Evolutionary conservation across 2,329 filamentous ascomycete species (phyloP).

Genomic region (Elsinoe arachidis): DNA sequence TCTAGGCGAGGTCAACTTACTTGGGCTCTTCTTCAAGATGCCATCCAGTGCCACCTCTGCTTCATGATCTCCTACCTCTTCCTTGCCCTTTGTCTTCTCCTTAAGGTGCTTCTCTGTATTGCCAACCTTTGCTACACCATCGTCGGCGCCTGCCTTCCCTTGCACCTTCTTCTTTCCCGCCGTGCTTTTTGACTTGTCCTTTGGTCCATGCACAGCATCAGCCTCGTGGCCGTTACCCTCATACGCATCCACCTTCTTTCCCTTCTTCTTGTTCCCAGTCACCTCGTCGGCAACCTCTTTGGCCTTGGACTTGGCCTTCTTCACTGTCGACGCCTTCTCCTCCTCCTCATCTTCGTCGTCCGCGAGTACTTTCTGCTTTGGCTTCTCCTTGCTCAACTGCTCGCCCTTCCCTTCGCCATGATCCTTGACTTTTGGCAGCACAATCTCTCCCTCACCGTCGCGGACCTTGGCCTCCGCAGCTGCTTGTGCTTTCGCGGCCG

Average conservation of each 20-base stretch:
- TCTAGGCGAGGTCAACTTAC: constrained; percentile 17
- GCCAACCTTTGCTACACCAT: constrained; percentile 39
- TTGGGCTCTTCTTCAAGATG: constrained; percentile 61
- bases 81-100: constrained; percentile 25
- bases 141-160: constrained; percentile 29
- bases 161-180: constrained; percentile 22
- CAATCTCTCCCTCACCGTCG: constrained; percentile 1
- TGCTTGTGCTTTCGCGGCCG: constrained; percentile 18
- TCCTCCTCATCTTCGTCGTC: constrained; percentile 38
- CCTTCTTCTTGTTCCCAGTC: constrained; percentile 17
- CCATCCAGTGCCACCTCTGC: constrained; percentile 63
- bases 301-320: constrained; percentile 14
- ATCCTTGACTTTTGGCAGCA: constrained; percentile 12
- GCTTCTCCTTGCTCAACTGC: constrained; percentile 35
- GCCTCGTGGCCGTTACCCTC: constrained; percentile 35
- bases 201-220: constrained; percentile 40
- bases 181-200: constrained; percentile 36
- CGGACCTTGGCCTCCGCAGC: constrained; percentile 16
- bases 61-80: constrained; percentile 39
- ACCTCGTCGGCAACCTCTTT: constrained; percentile 22
- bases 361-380: constrained; percentile 60
- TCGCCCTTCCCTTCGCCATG: constrained; percentile 49
- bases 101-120: constrained; percentile 30
- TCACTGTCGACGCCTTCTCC: neutral
- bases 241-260: constrained; percentile 18